Evolutionary conservation across 345 rosid species (phyloP), one percentile per base, ranked within the genome.

Genomic region (Turnera subulata): DNA sequence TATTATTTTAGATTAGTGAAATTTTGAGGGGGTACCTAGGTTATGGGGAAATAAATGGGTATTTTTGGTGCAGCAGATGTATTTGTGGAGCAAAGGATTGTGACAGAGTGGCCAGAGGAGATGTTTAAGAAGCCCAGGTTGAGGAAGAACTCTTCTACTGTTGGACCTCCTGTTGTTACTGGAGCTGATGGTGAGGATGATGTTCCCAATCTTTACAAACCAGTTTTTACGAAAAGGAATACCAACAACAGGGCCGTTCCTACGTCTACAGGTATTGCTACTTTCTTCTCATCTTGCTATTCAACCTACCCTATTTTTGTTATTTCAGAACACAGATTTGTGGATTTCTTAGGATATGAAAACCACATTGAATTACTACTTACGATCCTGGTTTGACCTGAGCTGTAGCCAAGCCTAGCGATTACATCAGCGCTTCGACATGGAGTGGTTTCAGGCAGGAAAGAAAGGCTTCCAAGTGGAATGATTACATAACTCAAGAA

Each of bases 121-220:
- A 65, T 67, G 77, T 75, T 79, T 47, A 83, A 87, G 65, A 91
- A 58, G 46, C 72, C 84, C n/a, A 85, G 74, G 69, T 62, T 79
- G 55, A 81, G 26, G 29, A 69, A 53, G n/a, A n/a, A n/a, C n/a
- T n/a, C n/a, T 24, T 23, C 58, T 40, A 58, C 54, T 15, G 54
- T 17, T 51, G 70, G 40, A 14, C 24, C 37, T 32, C 8, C 35
- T 3, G 35, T n/a, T n/a, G n/a, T 12, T 12, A 40, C 15, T 40
- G n/a, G 6, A 10, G 44, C 48, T 15, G 37, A 58, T 42, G 46
- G 40, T n/a, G 44, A 37, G 24, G 17, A 25, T 15, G 46, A 25
- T 20, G 29, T 38, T 37, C 35, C 9, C 17, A 44, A 59, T 11
- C 55, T 62, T 20, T 61, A 64, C 63, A 69, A 61, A 37, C 80